Evolutionary conservation across 768 basidiomycete genomes (phyloP), one percentile per base, ranked within the genome.

Genomic region (Russula sp.): DNA sequence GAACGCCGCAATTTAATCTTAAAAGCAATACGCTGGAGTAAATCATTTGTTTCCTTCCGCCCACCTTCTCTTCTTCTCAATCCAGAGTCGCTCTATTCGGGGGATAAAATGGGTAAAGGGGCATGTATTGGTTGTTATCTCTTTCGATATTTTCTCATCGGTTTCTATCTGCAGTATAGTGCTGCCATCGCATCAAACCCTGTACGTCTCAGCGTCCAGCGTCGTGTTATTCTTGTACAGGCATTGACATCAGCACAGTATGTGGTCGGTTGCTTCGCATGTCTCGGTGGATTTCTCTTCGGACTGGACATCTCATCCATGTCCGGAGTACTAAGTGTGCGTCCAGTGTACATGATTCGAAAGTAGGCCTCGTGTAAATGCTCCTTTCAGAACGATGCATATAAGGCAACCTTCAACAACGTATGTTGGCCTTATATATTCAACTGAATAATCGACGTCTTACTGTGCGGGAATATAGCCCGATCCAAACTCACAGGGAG

Each of bases 231-330:
- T 53, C 54, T 22, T 5, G 24, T 32, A 20, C 44, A 48, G 22
- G 11, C 44, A 26, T 32, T 46, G 55, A 62, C n/a, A 28, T 20
- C 20, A n/a, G 49, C 14, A n/a, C 66, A 89, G 88, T 89, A 89
- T 73, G 74, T 89, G 62, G 89, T 90, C 61, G 89, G 89, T 34
- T 84, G 86, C 20, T 90, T 90, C 75, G 88, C 89, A 74, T 90
- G 89, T 73, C 89, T 90, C 66, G 88, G 89, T 42, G 88, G 88
- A 68, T 86, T 86, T 55, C 81, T 90, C 42, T 90, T 90, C 71
- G 89, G 89, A 73, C 73, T 90, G 77, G 89, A 90, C 79, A 89
- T 90, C 71, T 87, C 88, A 70, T 90, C 87, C 71, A 90, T 90
- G 88, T 87, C 88, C 57, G 88, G 85, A 9, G 87, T 90, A 57